Conservation (phyloP, 768 basidiomycete species). For the Tricholoma sp. region DNA sequence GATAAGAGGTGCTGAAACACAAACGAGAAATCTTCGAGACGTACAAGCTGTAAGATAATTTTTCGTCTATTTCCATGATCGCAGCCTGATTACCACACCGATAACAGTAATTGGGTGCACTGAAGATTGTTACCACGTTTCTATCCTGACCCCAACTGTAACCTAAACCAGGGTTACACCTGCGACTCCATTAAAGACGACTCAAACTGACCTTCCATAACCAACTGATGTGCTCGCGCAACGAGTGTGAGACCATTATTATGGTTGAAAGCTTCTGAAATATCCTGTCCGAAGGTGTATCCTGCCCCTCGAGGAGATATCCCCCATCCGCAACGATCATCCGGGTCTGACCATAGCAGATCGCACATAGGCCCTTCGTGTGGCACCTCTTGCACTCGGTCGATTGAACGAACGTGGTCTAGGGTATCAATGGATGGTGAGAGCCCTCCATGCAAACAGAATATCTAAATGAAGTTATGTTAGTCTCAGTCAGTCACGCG, state of each 20-base stretch:
- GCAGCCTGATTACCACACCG: conserved; percentile 99
- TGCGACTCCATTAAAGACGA: background rate
- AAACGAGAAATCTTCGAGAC: conserved; percentile 25
- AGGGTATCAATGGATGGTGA: conserved; percentile 99
- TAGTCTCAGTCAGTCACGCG: conserved; percentile 15
- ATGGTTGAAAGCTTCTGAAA: conserved; percentile 98
- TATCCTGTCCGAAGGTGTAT: conserved; percentile 99
- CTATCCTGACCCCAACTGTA: conserved; percentile 99
- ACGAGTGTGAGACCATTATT: conserved; percentile 97
- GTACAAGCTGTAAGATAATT: conserved; percentile 89
- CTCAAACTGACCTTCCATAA: conserved; percentile 82
- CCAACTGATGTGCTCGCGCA: conserved; percentile 89
- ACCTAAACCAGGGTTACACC: conserved; percentile 33
- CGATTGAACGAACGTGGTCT: conserved; percentile 97
- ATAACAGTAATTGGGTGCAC: conserved; percentile 99
- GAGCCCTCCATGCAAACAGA: conserved; percentile 95
- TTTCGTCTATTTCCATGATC: conserved; percentile 99
- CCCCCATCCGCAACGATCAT: conserved; percentile 99
- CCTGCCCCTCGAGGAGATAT: conserved; percentile 98
- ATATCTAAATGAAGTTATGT: conserved; percentile 60
- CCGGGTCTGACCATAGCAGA: conserved; percentile 98
- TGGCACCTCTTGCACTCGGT: conserved; percentile 98
- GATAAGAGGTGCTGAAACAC: background rate
- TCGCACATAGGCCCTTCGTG: conserved; percentile 99
- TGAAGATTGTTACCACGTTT: conserved; percentile 99